These are phyloP conservation scores for Boletus reticulatus DNA, from an alignment of 768 basidiomycete species.

Conservation along the genomic window DNA sequence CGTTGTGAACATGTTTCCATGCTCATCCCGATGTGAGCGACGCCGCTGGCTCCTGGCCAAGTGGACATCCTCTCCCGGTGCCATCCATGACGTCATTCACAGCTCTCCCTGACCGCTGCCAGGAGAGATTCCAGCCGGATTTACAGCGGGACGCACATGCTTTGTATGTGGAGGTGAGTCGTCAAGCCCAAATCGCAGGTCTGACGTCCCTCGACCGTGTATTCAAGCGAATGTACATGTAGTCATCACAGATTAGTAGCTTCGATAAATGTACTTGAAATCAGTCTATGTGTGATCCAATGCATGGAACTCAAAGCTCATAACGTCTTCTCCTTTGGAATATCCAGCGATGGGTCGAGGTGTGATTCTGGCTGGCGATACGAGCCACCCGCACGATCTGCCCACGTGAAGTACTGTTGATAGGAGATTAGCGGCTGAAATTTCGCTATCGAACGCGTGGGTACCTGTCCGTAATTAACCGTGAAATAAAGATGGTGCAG, in stretches of 20 bases:
- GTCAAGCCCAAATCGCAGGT: too few species aligned
- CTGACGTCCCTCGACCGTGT: too few species aligned
- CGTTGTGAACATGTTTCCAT: too few species aligned
- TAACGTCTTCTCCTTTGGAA: slow-evolving; percentile 30
- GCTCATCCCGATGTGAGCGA: too few species aligned
- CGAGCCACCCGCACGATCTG: slow-evolving; percentile 77
- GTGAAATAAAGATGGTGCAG: slow-evolving; percentile 97
- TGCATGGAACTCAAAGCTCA: slow-evolving; percentile 1
- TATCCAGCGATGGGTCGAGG: slow-evolving; percentile 82
- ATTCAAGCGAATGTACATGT: neutral
- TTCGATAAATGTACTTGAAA: slow-evolving; percentile 15
- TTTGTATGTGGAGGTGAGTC: too few species aligned
- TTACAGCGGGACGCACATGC: too few species aligned
- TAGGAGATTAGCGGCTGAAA: slow-evolving; percentile 15
- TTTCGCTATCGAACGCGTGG: slow-evolving; percentile 30
- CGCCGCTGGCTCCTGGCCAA: too few species aligned
- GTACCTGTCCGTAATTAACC: slow-evolving; percentile 90
- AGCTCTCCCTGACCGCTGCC: too few species aligned
- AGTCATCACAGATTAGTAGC: slow-evolving; percentile 18
- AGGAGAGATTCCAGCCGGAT: too few species aligned
- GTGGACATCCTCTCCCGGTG: too few species aligned
- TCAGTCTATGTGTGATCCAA: slow-evolving; percentile 6
- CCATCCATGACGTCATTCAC: too few species aligned
- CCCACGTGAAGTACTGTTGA: slow-evolving; percentile 94
- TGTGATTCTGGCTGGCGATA: slow-evolving; percentile 85